These are phyloP conservation scores for Botrytis hyacinthi DNA, from an alignment of 2,329 filamentous ascomycete species.

Conservation along the genomic window DNA sequence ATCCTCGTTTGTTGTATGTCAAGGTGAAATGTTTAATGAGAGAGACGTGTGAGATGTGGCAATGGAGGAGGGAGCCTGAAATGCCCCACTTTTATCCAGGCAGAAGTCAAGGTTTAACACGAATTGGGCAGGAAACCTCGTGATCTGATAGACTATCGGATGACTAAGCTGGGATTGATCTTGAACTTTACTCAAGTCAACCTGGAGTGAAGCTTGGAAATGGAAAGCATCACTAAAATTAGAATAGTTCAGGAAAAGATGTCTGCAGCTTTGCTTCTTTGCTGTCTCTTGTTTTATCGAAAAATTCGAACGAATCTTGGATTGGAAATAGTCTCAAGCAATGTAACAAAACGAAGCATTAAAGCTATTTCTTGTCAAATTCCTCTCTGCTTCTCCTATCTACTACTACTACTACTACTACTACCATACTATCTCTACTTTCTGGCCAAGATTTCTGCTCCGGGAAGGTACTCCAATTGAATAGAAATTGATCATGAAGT, in stretches of 20 bases:
- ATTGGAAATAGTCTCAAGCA: background rate
- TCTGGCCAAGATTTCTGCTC: background rate
- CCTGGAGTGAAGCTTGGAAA: background rate
- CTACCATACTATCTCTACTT: background rate
- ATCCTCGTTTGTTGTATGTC: background rate
- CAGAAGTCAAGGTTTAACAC: conserved; percentile 9
- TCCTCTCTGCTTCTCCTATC: background rate
- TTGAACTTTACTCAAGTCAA: background rate
- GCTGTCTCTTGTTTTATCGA: background rate
- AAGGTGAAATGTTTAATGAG: background rate
- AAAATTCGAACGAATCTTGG: background rate
- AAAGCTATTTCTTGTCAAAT: background rate
- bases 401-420: rapidly evolving
- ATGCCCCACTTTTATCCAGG: conserved; percentile 14
- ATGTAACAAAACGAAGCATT: background rate
- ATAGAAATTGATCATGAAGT: background rate
- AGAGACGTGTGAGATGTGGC: background rate
- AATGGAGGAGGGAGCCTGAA: background rate
- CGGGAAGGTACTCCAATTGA: background rate
- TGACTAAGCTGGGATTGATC: background rate
- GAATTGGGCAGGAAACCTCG: conserved; percentile 2
- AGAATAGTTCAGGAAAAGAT: background rate
- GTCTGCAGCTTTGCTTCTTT: too few relatives aligned
- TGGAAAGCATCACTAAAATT: background rate
- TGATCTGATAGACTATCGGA: background rate